Evolutionary conservation across 306 rosid genomes (phyloP).

Genomic region (Benincasa hispida): DNA sequence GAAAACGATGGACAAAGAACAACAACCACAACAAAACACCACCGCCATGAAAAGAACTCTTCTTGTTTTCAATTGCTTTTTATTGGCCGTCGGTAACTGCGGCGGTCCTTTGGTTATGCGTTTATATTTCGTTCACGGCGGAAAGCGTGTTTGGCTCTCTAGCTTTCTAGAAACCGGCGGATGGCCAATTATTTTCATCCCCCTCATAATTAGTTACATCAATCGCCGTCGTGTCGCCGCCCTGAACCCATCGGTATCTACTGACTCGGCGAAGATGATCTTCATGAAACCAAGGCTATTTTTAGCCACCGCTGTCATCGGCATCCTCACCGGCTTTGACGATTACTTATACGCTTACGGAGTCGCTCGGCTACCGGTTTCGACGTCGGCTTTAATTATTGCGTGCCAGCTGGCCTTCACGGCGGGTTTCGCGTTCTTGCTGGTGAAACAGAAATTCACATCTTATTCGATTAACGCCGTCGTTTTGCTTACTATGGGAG

Average conservation of each 20-base stretch:
- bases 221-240: conserved; percentile 20
- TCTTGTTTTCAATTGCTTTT: conserved; percentile 27
- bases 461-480: conserved; percentile 43
- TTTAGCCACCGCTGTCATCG: conserved; percentile 26
- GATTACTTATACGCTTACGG: conserved; percentile 60
- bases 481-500: conserved; percentile 47
- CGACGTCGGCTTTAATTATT: conserved; percentile 45
- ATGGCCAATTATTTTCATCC: conserved; percentile 48
- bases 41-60: conserved; percentile 17
- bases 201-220: conserved; percentile 23
- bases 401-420: conserved; percentile 67
- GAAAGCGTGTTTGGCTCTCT: conserved; percentile 59
- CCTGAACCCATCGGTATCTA: not conserved
- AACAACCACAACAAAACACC: not conserved
- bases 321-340: conserved; percentile 47
- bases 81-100: conserved; percentile 26
- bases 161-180: conserved; percentile 54
- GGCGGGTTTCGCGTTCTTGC: conserved; percentile 35
- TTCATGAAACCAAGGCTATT: conserved; percentile 32
- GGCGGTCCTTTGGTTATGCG: conserved; percentile 59
- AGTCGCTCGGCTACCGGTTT: conserved; percentile 44
- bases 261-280: not conserved
- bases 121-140: conserved; percentile 69
- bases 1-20: not conserved
- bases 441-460: conserved; percentile 57